Percentiles rank a stretch among this genome's conserved stretches.
Conservation (phyloP, 2,329 filamentous ascomycete genomes). For the Lasiodiplodia hormozganensis region DNA sequence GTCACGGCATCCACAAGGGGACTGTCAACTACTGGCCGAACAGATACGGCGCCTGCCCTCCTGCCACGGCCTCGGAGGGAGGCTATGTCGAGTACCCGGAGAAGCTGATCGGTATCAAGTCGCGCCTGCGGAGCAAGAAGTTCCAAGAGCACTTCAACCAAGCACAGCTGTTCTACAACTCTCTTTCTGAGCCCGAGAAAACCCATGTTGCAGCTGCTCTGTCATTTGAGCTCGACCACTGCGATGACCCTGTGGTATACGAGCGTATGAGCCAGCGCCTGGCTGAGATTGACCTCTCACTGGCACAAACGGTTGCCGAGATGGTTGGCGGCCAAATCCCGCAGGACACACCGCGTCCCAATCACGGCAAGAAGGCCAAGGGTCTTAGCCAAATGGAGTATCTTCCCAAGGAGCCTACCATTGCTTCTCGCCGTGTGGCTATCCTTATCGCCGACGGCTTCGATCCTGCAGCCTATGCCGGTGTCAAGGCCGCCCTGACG, state of each 20-base stretch:
- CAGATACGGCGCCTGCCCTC: conserved; percentile 68
- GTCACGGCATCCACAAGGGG: conserved; percentile 76
- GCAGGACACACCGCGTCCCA: conserved; percentile 58
- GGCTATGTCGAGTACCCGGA: conserved; percentile 73
- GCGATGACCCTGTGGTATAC: conserved; percentile 79
- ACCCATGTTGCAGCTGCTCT: conserved; percentile 66
- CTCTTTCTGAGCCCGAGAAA: conserved; percentile 71
- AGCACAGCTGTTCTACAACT: conserved; percentile 85
- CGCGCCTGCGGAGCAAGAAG: conserved; percentile 71
- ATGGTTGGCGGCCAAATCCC: conserved; percentile 72
- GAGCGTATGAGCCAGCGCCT: conserved; percentile 72
- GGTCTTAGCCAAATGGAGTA: conserved; percentile 74
- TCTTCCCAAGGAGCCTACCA: conserved; percentile 67
- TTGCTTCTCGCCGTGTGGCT: conserved; percentile 73
- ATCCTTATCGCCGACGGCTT: conserved; percentile 82
- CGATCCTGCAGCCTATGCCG: conserved; percentile 69
- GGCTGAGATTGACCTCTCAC: conserved; percentile 72
- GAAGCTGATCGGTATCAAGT: conserved; percentile 73
- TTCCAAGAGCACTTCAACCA: conserved; percentile 81
- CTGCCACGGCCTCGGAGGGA: conserved; percentile 67
- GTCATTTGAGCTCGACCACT: conserved; percentile 79
- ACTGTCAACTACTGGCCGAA: conserved; percentile 84
- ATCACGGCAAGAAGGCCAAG: conserved; percentile 72
- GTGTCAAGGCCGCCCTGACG: conserved; percentile 68
- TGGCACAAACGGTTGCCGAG: conserved; percentile 73